Conservation (phyloP, 78 protist genomes). For the Isochrysis galbana region DNA sequence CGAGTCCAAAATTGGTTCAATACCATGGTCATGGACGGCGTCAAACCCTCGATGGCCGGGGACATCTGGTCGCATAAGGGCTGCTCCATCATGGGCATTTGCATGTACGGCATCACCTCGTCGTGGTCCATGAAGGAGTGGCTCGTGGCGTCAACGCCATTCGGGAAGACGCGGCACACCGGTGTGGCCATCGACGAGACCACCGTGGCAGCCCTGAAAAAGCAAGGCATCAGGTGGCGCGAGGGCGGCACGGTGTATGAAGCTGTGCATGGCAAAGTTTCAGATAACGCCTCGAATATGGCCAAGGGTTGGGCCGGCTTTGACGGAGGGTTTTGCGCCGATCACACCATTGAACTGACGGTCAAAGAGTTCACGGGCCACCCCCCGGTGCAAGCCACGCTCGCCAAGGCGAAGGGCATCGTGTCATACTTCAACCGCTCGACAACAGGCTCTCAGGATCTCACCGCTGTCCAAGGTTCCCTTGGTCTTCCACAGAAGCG, state of each 20-base stretch:
- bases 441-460: neutral
- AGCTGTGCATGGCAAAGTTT: neutral
- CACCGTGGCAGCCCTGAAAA: neutral
- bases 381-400: neutral
- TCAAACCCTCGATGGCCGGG: too few relatives aligned
- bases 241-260: neutral
- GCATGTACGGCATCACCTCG: neutral
- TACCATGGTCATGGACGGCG: neutral
- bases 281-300: neutral
- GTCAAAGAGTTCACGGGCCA: neutral
- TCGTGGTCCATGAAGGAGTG: neutral
- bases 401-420: neutral
- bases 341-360: neutral
- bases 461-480: neutral
- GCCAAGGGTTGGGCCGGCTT: conserved; percentile 9
- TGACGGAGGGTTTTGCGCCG: too few relatives aligned
- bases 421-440: neutral
- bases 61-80: neutral
- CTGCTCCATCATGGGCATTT: neutral
- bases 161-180: neutral
- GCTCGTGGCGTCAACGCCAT: neutral
- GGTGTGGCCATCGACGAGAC: neutral
- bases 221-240: neutral
- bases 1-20: neutral
- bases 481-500: too few relatives aligned